Percentiles rank a stretch among this genome's conserved stretches.
These are phyloP conservation scores for Candida sojae DNA, from an alignment of 1,139 yeast species.

Conservation along the genomic window DNA sequence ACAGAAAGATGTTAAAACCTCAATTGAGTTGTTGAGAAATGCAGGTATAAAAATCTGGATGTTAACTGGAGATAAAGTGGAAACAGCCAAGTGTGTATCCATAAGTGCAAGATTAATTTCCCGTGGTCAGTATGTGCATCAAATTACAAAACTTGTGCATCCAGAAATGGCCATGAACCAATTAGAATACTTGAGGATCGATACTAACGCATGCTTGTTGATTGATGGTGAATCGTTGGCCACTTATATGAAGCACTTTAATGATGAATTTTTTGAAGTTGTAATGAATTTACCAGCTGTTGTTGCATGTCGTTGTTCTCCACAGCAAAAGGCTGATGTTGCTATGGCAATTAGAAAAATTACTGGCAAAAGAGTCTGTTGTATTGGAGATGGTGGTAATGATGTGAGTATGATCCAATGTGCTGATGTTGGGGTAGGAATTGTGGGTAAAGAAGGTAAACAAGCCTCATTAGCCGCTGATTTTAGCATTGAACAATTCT, in stretches of 20 bases:
- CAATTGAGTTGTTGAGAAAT: conserved; percentile 87
- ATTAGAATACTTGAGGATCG: conserved; percentile 67
- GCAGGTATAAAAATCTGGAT: conserved; percentile 99
- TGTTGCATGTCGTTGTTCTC: conserved; percentile 96
- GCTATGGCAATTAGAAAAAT: conserved; percentile 74
- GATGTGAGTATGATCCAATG: conserved; percentile 99
- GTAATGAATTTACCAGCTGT: conserved; percentile 86
- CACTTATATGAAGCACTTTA: conserved; percentile 61
- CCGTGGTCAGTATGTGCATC: conserved; percentile 91
- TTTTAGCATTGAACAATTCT: conserved; percentile 89
- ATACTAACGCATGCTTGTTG: conserved; percentile 73
- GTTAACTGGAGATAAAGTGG: conserved; percentile 98
- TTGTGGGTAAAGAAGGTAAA: conserved; percentile 97
- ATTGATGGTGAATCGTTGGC: conserved; percentile 94
- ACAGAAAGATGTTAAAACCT: conserved; percentile 87
- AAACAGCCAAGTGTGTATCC: conserved; percentile 96
- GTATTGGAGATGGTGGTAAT: conserved; percentile 99
- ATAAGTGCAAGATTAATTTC: conserved; percentile 90
- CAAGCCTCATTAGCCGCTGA: conserved; percentile 98
- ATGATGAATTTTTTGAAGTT: conserved; percentile 71
- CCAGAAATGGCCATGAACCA: conserved; percentile 70
- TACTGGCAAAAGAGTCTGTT: conserved; percentile 90
- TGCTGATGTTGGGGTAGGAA: conserved; percentile 98
- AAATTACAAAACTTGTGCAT: conserved; percentile 65
- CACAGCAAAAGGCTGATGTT: conserved; percentile 97